These are phyloP conservation scores for Boletus semigastroideus DNA, from an alignment of 1,284 basidiomycete species.

Conservation along the genomic window DNA sequence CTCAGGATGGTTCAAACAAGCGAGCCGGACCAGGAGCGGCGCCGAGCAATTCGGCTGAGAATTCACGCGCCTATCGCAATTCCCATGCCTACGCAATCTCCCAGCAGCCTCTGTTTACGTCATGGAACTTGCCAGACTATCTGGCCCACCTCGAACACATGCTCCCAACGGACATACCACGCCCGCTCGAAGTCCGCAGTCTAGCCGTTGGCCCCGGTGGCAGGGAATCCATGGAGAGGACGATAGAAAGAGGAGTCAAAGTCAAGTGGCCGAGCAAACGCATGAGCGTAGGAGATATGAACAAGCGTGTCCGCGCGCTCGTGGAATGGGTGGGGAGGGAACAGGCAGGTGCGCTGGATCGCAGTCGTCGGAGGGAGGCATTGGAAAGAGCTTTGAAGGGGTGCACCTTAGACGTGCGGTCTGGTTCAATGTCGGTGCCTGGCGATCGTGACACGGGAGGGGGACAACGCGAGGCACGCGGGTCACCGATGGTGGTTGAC, in stretches of 20 bases:
- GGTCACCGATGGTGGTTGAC: slow-evolving; percentile 31
- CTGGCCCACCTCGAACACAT: slow-evolving; percentile 85
- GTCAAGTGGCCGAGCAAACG: slow-evolving; percentile 94
- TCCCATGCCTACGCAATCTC: slow-evolving; percentile 75
- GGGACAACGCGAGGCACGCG: slow-evolving; percentile 11
- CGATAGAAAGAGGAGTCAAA: slow-evolving; percentile 84
- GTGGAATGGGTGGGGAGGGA: slow-evolving; percentile 91
- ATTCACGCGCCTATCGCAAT: slow-evolving; percentile 63
- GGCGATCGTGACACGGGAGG: slow-evolving; percentile 18
- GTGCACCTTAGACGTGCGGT: slow-evolving; percentile 6
- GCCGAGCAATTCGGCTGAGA: slow-evolving; percentile 27
- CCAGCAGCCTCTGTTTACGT: slow-evolving; percentile 72
- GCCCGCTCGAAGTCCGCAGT: slow-evolving; percentile 72
- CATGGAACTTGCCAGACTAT: slow-evolving; percentile 94
- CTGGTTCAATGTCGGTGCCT: slow-evolving; percentile 10
- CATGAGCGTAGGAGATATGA: slow-evolving; percentile 95
- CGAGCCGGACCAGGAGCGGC: slow-evolving; percentile 37
- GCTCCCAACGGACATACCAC: slow-evolving; percentile 74
- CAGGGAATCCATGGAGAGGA: slow-evolving; percentile 49
- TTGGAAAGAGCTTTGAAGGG: slow-evolving; percentile 58
- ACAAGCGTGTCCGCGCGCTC: slow-evolving; percentile 89
- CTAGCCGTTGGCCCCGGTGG: slow-evolving; percentile 41
- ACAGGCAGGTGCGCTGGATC: slow-evolving; percentile 74
- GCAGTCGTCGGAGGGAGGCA: slow-evolving; percentile 65
- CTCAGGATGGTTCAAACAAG: slow-evolving; percentile 46